A percentile compares a stretch with the other conserved stretches of the same genome.
phyloP scores from a whole-genome alignment of 2,329 filamentous ascomycete genomes.

The Penicillium sumatraense region DNA sequence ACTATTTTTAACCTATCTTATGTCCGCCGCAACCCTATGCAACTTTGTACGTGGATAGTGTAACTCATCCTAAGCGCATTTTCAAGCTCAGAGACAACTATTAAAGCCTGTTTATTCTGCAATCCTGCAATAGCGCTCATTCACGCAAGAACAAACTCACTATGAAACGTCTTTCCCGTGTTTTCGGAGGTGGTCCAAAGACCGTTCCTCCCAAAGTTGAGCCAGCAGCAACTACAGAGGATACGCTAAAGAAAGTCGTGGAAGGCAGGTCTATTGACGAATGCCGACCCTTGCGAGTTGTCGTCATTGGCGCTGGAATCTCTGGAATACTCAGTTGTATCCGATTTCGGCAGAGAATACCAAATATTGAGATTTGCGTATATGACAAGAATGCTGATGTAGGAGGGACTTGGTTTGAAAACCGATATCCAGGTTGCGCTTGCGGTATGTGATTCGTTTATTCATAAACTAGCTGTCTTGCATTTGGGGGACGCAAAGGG shows the following conservation, averaged over 20 bases:
- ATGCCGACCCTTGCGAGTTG: constrained; percentile 35
- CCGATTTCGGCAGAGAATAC: constrained; percentile 41
- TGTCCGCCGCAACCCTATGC: neutral
- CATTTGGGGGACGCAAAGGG: no score
- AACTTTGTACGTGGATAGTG: neutral
- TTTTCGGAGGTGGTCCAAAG: constrained; percentile 8
- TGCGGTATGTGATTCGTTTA: constrained; percentile 30
- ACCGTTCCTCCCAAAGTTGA: neutral
- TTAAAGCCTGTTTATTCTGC: neutral
- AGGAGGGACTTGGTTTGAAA: constrained; percentile 42
- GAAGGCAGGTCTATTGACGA: constrained; percentile 40
- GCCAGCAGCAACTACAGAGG: neutral
- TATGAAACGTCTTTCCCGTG: constrained; percentile 12
- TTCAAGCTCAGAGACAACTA: no score
- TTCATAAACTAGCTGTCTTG: no score
- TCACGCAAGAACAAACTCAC: no score
- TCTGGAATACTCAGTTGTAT: constrained; percentile 46
- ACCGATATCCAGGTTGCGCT: constrained; percentile 43
- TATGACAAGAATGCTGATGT: constrained; percentile 43
- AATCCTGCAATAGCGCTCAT: neutral
- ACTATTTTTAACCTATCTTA: neutral
- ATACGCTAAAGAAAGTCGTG: constrained; percentile 16
- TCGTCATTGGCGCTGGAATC: constrained; percentile 46
- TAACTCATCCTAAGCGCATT: no score
- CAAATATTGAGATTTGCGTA: constrained; percentile 40